Evolutionary conservation across 768 basidiomycete genomes (phyloP).

Genomic region (Suillus ampliporus): DNA sequence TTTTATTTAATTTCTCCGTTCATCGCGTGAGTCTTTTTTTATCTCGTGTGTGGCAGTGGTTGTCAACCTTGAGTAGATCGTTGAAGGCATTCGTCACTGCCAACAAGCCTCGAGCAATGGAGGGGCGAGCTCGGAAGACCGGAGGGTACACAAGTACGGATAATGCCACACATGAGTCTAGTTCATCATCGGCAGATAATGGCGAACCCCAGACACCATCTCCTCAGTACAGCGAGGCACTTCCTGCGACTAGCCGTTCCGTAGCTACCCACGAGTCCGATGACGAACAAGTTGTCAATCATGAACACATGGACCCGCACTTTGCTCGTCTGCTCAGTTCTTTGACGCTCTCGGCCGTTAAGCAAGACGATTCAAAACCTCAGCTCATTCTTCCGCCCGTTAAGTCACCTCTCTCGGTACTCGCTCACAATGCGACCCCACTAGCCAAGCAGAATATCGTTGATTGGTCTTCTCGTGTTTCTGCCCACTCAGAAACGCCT

Average conservation of each 20-base stretch:
- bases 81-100: conserved; percentile 73
- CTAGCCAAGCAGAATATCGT: conserved; percentile 26
- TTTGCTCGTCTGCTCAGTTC: conserved; percentile 71
- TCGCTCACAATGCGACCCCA: conserved; percentile 13
- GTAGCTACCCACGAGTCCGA: conserved; percentile 39
- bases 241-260: conserved; percentile 26
- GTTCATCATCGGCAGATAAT: conserved; percentile 67
- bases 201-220: conserved; percentile 69
- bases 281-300: conserved; percentile 30
- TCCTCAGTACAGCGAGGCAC: conserved; percentile 55
- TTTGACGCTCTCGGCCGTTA: conserved; percentile 60
- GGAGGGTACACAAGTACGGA: conserved; percentile 33
- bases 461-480: conserved; percentile 40
- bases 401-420: conserved; percentile 8
- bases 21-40: conserved; percentile 63
- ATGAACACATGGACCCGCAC: conserved; percentile 63
- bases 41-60: conserved; percentile 8
- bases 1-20: conserved; percentile 97
- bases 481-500: conserved; percentile 23
- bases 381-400: conserved; percentile 9
- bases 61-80: conserved; percentile 20
- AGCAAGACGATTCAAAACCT: conserved; percentile 26
- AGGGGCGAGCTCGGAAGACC: conserved; percentile 42
- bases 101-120: conserved; percentile 56
- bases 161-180: conserved; percentile 59